Conservation (phyloP, 163 green algal species). For the Scenedesmus sp. region DNA sequence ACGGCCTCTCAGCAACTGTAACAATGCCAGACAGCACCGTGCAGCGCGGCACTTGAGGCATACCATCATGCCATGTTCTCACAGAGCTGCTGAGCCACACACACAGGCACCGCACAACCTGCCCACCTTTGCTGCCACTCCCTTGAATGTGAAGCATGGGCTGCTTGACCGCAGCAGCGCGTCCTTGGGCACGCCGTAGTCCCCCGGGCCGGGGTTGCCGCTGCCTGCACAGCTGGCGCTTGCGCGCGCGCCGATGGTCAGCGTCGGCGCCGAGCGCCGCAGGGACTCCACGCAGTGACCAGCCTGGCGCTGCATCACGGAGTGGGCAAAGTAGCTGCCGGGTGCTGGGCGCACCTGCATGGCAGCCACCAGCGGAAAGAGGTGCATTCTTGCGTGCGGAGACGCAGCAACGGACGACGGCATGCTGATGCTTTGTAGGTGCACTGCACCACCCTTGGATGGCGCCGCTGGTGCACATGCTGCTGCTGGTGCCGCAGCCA, state of each 20-base stretch:
- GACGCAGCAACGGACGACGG: not conserved
- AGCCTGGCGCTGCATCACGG: not conserved
- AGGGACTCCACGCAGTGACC: constrained; percentile 29
- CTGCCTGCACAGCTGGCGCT: not conserved
- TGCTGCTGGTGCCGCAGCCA: too few species aligned
- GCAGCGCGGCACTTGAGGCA: too few species aligned
- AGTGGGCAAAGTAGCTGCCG: constrained; percentile 34
- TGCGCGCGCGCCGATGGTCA: not conserved
- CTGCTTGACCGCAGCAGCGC: not conserved
- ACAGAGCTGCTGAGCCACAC: not conserved
- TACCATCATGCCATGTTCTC: too few species aligned
- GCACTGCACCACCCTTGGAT: too few species aligned
- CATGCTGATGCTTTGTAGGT: too few species aligned
- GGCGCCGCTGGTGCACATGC: too few species aligned
- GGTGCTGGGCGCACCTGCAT: constrained; percentile 10
- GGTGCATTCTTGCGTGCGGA: not conserved
- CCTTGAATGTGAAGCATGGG: constrained; percentile 46
- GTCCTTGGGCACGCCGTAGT: constrained; percentile 24
- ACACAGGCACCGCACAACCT: not conserved
- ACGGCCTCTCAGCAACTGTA: too few species aligned
- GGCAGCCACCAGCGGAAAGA: too few species aligned
- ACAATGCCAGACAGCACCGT: too few species aligned
- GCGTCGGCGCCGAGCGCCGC: not conserved
- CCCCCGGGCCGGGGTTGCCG: constrained; percentile 20
- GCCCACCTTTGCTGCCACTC: constrained; percentile 25